phyloP scores from a whole-genome alignment of 2,329 filamentous ascomycete species.

The Colletotrichum nymphaeae region DNA sequence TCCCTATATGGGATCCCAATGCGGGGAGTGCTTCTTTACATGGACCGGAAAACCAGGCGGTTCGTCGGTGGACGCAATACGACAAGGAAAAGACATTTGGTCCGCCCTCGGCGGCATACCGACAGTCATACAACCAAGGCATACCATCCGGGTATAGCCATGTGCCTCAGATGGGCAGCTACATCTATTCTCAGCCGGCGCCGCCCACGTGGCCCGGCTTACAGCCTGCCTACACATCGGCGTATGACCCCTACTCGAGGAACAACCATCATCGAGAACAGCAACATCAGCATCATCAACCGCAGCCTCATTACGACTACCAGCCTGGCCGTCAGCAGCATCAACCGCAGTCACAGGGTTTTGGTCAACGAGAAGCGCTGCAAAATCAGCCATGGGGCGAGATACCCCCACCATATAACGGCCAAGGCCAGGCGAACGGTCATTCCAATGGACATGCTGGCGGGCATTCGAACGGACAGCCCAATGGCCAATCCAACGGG shows the following conservation, averaged over 20 bases:
- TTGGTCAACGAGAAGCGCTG: background rate
- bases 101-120: constrained; percentile 9
- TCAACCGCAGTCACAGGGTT: background rate
- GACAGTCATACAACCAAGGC: constrained; percentile 8
- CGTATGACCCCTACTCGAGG: constrained; percentile 13
- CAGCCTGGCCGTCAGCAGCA: constrained; percentile 6
- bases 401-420: constrained; percentile 17
- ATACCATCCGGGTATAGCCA: constrained; percentile 3
- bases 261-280: background rate
- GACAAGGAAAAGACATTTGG: constrained; percentile 29
- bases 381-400: constrained; percentile 7
- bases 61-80: constrained; percentile 41
- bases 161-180: constrained; percentile 9
- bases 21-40: constrained; percentile 45
- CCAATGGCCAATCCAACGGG: background rate
- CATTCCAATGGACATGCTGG: background rate
- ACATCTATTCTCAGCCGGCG: constrained; percentile 25
- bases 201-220: constrained; percentile 29
- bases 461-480: background rate
- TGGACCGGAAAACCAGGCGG: constrained; percentile 50
- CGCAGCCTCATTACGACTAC: background rate
- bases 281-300: constrained; percentile 1
- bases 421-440: constrained; percentile 1
- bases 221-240: constrained; percentile 32
- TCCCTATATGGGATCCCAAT: constrained; percentile 69